Base-by-base conservation (phyloP, 1,284 basidiomycete genomes). In the Sporisorium reilianum region DNA sequence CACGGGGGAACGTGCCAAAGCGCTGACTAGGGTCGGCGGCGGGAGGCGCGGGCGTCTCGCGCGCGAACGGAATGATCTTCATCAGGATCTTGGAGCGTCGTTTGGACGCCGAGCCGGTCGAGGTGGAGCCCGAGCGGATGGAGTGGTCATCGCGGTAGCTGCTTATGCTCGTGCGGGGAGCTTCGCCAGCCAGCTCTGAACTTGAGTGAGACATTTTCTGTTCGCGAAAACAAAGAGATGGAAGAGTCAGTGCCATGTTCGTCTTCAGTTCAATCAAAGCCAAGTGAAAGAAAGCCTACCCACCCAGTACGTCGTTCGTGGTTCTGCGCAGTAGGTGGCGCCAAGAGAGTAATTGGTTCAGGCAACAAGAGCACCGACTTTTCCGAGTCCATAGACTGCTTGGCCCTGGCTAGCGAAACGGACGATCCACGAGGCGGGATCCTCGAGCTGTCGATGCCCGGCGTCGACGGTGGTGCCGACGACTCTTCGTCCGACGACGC, bases 361-460 rank as follows among this genome's bases (percentile, higher is more conserved):
- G 48, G 53, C 23, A 64, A 46, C 3, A 45, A 54, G 18, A 60
- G 28, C 0, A 51, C 34, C 14, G 69, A 62, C 40, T 67, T 72
- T 16, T 66, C 70, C 28, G 56, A 64, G 20, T 73, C 70, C 70
- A 73, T 67, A 55, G 64, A 73, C 44, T 60, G 48, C 41, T 73
- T 73, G 26, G 41, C 42, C 0, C 49, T 30, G 1, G 23, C 30
- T 1, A 64, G 20, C 18, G 50, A 51, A 10, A 50, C 57, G 2
- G 54, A 57, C 22, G 68, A 67, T 3, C 55, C 59, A 5, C 64
- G 41, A 28, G 64, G 60, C 1, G 70, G 70, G 38, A 73, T 73
- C 32, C 49, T 50, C 6, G 66, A 28, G 25, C 49, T 53, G 1
- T 73, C 64, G 44, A 67, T 45, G 5, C 56, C 64, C 3, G 64